Conservation (phyloP, 2,329 filamentous ascomycete genomes). For the Arthrobotrys megalospora region DNA sequence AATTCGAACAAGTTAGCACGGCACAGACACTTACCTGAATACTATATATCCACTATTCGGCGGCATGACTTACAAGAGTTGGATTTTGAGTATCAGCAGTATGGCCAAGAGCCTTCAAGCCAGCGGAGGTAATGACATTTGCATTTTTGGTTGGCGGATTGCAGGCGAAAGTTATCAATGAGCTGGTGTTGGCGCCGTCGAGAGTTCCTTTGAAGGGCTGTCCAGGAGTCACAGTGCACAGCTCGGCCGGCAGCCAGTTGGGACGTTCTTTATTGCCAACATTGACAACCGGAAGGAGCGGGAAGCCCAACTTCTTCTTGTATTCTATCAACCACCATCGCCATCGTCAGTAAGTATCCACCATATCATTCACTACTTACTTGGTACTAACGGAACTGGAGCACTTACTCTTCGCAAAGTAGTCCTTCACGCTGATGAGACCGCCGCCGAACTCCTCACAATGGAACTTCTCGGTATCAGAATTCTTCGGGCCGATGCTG, state of each 20-base stretch:
- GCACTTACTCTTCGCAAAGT: slow-evolving; percentile 69
- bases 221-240: slow-evolving; percentile 76
- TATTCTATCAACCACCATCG: slow-evolving; percentile 65
- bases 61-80: slow-evolving; percentile 60
- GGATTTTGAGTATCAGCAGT: slow-evolving; percentile 67
- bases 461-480: slow-evolving; percentile 67
- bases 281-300: slow-evolving; percentile 76
- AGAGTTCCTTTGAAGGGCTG: slow-evolving; percentile 77
- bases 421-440: slow-evolving; percentile 71
- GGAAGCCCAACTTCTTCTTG: slow-evolving; percentile 67
- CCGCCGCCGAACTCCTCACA: slow-evolving; percentile 61
- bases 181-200: slow-evolving; percentile 73
- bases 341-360: slow-evolving; percentile 1
- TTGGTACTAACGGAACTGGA: neutral
- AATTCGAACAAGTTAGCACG: slow-evolving; percentile 10
- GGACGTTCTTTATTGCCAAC: slow-evolving; percentile 70
- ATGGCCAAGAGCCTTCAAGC: slow-evolving; percentile 74
- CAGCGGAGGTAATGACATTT: slow-evolving; percentile 75
- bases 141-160: slow-evolving; percentile 78
- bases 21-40: neutral
- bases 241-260: slow-evolving; percentile 77
- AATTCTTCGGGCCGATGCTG: slow-evolving; percentile 63
- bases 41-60: neutral
- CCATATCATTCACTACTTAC: neutral
- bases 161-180: slow-evolving; percentile 82